A percentile compares a stretch with the other conserved stretches of the same genome.
Evolutionary conservation across 345 rosid genomes (phyloP).

Genomic region (Pugionium cornutum): DNA sequence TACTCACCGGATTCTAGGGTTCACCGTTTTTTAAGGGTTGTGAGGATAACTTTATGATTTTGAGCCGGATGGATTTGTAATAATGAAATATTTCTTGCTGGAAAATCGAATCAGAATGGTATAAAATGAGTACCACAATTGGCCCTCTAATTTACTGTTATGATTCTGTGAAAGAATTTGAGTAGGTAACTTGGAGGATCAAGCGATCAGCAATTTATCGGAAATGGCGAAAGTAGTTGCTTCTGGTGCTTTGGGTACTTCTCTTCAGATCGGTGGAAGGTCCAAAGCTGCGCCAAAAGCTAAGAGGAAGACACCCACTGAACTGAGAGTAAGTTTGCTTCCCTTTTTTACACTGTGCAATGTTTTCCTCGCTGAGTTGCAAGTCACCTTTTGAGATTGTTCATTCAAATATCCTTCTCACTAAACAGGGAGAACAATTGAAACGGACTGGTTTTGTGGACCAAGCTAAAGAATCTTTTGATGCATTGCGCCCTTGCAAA

Average conservation of each 20-base stretch:
- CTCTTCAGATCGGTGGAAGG: constrained; percentile 53
- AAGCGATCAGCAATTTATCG: constrained; percentile 8
- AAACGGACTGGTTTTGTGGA: constrained; percentile 53
- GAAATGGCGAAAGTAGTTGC: constrained; percentile 73
- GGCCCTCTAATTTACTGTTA: not conserved
- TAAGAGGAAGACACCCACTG: constrained; percentile 84
- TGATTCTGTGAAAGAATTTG: not conserved
- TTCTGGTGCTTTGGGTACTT: constrained; percentile 46
- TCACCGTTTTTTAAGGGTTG: not conserved
- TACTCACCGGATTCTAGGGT: constrained; percentile 19
- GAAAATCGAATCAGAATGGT: no score
- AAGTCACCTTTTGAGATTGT: not conserved
- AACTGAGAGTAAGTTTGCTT: constrained; percentile 63
- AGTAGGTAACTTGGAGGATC: constrained; percentile 28
- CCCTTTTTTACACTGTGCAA: not conserved
- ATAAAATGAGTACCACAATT: not conserved
- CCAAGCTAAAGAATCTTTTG: constrained; percentile 47
- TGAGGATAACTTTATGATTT: not conserved
- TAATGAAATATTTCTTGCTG: no score
- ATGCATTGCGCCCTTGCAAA: constrained; percentile 42
- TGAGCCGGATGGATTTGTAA: not conserved
- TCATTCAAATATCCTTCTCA: constrained; percentile 9
- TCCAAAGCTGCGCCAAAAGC: constrained; percentile 44
- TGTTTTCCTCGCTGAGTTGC: not conserved
- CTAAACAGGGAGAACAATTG: constrained; percentile 68